Evolutionary conservation across 352 stramenopile species (phyloP), one percentile per base, ranked within the genome.

Genomic region (Pilasporangium apinafurcum): DNA sequence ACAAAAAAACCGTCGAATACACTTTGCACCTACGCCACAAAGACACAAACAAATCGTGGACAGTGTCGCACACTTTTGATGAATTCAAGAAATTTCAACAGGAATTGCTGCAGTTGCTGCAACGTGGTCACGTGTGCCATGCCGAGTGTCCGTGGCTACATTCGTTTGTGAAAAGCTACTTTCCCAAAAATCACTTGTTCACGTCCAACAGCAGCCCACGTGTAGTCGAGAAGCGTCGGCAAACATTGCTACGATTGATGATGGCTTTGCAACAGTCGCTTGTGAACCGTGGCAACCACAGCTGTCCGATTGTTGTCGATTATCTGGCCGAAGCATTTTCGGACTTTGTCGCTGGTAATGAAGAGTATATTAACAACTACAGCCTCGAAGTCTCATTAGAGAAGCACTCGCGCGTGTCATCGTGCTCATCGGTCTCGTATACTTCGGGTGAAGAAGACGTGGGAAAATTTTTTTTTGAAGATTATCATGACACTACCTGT

Each of bases 211-310:
- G 35, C 6, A 52, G 50, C 29, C 31, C 42, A 6, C 43, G 42
- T 25, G 29, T 51, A 26, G 42, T 60, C 17, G 30, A 25, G 5
- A 26, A 55, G 22, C 54, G 54, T 18, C 41, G 32, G 32, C 40
- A 75, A 36, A 29, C 44, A 34, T 49, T 75, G 38, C 43, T 55
- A 21, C 51, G 61, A 31, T 55, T 57, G 43, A 50, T 75, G 6
- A 32, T 22, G 29, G 57, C 56, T 48, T 50, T 75, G 27, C 64
- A 75, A 37, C 49, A 52, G 37, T 70, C 70, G 49, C 26, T 75
- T 17, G 36, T 54, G 17, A 51, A 41, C 27, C 56, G 53, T 32
- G 48, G 50, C 35, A 70, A 75, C 52, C 56, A 57, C 37, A 36
- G 48, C 18, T 75, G 64, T 48, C 32, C 33, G 13, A 51, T 75